Evolutionary conservation across 164 flowering plant species (phyloP).

Genomic region (Protea cynaroides): DNA sequence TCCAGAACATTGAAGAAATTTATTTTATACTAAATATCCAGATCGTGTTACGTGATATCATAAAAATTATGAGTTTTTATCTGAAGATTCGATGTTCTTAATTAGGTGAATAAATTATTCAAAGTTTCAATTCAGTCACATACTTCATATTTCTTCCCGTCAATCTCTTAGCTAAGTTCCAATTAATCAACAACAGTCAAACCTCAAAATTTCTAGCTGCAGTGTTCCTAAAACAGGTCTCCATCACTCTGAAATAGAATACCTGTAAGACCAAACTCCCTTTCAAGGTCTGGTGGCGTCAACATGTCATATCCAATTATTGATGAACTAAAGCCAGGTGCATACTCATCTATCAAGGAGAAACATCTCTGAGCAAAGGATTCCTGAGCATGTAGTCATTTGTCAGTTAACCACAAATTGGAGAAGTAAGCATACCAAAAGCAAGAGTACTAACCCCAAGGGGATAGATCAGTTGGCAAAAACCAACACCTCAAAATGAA

Average conservation of each 20-base stretch:
- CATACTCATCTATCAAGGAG: slow-evolving; percentile 79
- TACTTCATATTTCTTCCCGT: neutral
- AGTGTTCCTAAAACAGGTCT: neutral
- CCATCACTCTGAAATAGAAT: slow-evolving; percentile 1
- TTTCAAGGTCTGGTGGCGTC: slow-evolving; percentile 94
- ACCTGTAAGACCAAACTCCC: slow-evolving; percentile 90
- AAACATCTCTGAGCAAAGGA: slow-evolving; percentile 87
- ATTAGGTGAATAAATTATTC: neutral
- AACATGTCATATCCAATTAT: slow-evolving; percentile 85
- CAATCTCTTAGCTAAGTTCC: neutral
- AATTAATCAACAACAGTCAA: neutral
- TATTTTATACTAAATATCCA: neutral
- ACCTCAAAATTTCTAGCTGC: neutral
- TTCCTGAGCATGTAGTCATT: slow-evolving; percentile 34
- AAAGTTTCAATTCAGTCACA: neutral
- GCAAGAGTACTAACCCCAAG: neutral
- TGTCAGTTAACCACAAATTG: neutral
- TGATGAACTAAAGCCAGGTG: slow-evolving; percentile 92
- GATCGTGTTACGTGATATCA: neutral
- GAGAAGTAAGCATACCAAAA: too few species aligned
- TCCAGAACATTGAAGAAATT: neutral
- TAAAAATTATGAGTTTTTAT: neutral
- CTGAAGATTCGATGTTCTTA: neutral
- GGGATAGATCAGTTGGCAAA: too few species aligned
- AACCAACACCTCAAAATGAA: too few species aligned